Percentiles rank a stretch among this genome's conserved stretches.
Evolutionary conservation across 148 eudicot genomes (phyloP).

Genomic region (Polygonum maritimum): DNA sequence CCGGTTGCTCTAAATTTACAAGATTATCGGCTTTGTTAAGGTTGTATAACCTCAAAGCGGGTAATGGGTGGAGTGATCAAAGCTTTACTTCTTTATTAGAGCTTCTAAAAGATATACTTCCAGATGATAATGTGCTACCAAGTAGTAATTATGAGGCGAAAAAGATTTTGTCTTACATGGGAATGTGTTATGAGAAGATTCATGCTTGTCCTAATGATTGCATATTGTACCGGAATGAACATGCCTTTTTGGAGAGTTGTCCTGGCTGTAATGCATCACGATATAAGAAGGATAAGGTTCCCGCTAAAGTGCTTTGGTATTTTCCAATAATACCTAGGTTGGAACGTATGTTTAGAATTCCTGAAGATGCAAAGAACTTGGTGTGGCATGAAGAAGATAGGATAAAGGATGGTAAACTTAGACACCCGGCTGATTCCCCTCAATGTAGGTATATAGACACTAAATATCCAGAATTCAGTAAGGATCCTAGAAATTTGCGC

Average conservation of each 20-base stretch:
- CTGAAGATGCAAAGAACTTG: not conserved
- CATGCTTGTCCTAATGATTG: not conserved
- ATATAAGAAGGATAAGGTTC: not conserved
- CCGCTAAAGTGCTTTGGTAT: not conserved
- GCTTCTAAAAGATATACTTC: not conserved
- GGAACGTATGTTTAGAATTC: not conserved
- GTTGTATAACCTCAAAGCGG: no score
- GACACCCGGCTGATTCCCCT: no score
- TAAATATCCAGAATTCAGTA: no score
- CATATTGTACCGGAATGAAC: no score
- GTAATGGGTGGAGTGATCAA: no score
- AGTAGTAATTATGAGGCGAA: not conserved
- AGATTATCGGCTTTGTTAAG: no score
- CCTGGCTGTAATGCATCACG: not conserved
- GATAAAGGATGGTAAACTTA: no score
- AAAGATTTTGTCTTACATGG: not conserved
- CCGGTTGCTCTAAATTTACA: no score
- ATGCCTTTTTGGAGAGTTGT: no score
- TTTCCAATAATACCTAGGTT: no score
- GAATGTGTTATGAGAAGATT: not conserved
- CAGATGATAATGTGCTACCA: not conserved
- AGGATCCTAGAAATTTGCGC: no score
- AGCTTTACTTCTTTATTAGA: not conserved
- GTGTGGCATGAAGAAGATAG: not conserved
- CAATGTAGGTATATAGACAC: no score